Conservation (phyloP, 1,284 basidiomycete genomes). For the Puccinia polysora region DNA sequence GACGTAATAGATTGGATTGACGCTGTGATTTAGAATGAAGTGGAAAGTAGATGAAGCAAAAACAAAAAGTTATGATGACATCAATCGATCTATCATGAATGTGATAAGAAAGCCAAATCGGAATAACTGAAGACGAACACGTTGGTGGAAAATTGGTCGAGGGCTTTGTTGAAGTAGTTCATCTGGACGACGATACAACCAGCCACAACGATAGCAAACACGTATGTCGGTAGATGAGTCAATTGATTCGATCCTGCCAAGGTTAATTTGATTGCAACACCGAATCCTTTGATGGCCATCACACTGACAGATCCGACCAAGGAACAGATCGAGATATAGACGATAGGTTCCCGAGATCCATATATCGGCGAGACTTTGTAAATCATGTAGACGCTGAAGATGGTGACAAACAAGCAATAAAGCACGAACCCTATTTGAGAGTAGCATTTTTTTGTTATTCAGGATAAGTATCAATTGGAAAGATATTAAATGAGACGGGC, state of each 20-base stretch:
- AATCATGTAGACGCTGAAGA: conserved; percentile 81
- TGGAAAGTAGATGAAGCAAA: neutral
- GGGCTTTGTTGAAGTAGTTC: conserved; percentile 97
- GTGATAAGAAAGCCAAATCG: too few relatives aligned
- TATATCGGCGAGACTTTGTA: conserved; percentile 79
- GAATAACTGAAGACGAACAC: conserved; percentile 64
- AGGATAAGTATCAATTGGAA: too few relatives aligned
- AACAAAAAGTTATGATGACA: too few relatives aligned
- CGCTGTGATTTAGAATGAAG: too few relatives aligned
- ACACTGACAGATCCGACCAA: conserved; percentile 79
- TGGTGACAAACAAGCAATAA: conserved; percentile 78
- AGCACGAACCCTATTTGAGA: conserved; percentile 68
- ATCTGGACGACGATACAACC: conserved; percentile 90
- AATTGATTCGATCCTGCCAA: conserved; percentile 93
- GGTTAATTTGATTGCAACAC: conserved; percentile 91
- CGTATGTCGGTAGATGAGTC: conserved; percentile 85
- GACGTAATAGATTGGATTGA: conserved; percentile 98
- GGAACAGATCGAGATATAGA: conserved; percentile 92
- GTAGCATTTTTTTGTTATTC: too few relatives aligned
- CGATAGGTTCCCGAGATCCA: conserved; percentile 79
- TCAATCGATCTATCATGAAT: too few relatives aligned
- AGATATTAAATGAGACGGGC: too few relatives aligned
- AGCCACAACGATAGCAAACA: conserved; percentile 78
- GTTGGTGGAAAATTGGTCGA: conserved; percentile 95
- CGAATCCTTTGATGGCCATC: conserved; percentile 95